phyloP scores from a whole-genome alignment of 176 grass and related monocot species.

The Triticum timopheevii region DNA sequence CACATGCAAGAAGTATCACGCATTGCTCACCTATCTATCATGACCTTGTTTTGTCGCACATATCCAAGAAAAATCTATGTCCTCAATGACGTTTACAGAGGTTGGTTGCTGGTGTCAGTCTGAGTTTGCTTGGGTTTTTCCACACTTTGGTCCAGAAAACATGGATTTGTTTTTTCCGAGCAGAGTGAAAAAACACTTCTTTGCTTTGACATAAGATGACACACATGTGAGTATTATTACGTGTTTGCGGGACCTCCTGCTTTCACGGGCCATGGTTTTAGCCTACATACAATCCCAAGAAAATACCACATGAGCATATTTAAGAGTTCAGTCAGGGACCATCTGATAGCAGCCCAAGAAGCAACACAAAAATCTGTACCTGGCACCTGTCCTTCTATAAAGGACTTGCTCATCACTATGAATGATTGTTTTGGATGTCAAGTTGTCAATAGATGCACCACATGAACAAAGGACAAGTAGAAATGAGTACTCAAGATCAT shows the following conservation, averaged over 20 bases:
- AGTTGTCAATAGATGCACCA: constrained; percentile 16
- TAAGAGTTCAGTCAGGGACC: constrained; percentile 30
- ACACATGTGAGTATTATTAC: background rate
- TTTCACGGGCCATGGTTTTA: constrained; percentile 14
- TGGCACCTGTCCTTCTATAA: constrained; percentile 7
- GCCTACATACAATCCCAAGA: constrained; percentile 10
- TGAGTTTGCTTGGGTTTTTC: background rate
- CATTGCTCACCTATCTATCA: background rate
- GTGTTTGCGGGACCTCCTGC: background rate
- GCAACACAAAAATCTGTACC: constrained; percentile 4
- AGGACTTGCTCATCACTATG: constrained; percentile 1
- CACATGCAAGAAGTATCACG: constrained; percentile 27
- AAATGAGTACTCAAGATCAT: constrained; percentile 44
- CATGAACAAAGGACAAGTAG: constrained; percentile 23
- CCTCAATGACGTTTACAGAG: background rate
- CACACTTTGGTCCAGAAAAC: background rate
- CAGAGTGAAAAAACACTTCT: background rate
- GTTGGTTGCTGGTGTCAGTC: constrained; percentile 11
- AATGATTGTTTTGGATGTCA: constrained; percentile 28
- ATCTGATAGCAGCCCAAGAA: background rate
- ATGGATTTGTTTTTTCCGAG: background rate
- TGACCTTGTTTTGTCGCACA: constrained; percentile 30
- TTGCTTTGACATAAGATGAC: background rate
- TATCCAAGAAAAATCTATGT: constrained; percentile 28
- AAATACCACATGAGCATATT: constrained; percentile 28